phyloP scores from a whole-genome alignment of 305 asterid genomes.

The Euphrasia arctica region DNA sequence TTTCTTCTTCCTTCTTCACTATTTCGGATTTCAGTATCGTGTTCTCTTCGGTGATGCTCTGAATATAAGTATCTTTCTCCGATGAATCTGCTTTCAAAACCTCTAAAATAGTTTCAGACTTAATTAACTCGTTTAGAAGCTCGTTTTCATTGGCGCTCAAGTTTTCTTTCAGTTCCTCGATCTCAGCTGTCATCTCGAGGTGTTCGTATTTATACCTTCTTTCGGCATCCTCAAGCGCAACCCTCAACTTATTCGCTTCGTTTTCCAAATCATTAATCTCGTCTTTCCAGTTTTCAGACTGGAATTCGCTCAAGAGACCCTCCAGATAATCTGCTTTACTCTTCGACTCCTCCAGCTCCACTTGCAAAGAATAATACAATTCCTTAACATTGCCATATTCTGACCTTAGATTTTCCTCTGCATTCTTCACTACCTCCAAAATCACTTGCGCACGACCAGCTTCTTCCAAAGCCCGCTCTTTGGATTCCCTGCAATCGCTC shows the following conservation, averaged over 20 bases:
- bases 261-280: constrained; percentile 41
- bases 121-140: constrained; percentile 28
- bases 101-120: constrained; percentile 39
- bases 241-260: constrained; percentile 49
- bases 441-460: constrained; percentile 49
- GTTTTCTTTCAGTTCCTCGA: constrained; percentile 45
- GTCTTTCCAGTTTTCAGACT: constrained; percentile 32
- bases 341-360: constrained; percentile 64
- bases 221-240: constrained; percentile 73
- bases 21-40: constrained; percentile 60
- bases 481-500: constrained; percentile 55
- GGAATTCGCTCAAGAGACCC: constrained; percentile 53
- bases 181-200: constrained; percentile 47
- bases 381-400: constrained; percentile 45
- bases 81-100: constrained; percentile 39
- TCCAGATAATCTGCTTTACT: constrained; percentile 46
- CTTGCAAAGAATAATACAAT: constrained; percentile 40
- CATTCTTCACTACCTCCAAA: constrained; percentile 49
- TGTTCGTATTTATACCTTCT: constrained; percentile 62
- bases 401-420: constrained; percentile 42
- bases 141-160: constrained; percentile 33
- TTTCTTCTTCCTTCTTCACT: constrained; percentile 38
- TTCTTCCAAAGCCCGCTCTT: constrained; percentile 63
- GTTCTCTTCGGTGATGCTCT: constrained; percentile 49
- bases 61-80: constrained; percentile 52